Evolutionary conservation across 106 monocot species (phyloP).

Genomic region (Dendrobium huoshanense): DNA sequence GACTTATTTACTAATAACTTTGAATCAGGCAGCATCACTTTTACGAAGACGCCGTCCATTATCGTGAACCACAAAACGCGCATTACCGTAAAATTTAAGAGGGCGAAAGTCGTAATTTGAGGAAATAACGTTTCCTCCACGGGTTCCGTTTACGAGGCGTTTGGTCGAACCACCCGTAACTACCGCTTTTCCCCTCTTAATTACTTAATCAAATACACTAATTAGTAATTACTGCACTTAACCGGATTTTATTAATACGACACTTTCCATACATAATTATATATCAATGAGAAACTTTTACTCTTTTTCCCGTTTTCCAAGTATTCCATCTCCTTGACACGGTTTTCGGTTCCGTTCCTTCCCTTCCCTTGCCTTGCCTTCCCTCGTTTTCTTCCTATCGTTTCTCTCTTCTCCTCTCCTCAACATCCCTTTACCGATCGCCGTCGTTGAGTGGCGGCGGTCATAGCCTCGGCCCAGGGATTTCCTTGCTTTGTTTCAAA

Average conservation of each 20-base stretch:
- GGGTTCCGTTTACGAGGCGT: constrained; percentile 12
- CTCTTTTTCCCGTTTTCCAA: constrained; percentile 9
- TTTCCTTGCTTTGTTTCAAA: not conserved
- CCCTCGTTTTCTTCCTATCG: constrained; percentile 1
- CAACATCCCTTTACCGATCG: not conserved
- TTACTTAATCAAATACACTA: not conserved
- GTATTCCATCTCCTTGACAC: not conserved
- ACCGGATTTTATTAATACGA: not conserved
- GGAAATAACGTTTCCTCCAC: not conserved
- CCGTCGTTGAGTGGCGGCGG: not conserved
- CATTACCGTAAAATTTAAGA: not conserved
- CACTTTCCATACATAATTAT: not conserved
- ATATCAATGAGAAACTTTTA: not conserved
- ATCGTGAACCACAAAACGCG: not conserved
- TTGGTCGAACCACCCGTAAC: constrained; percentile 21
- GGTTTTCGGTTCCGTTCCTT: constrained; percentile 7
- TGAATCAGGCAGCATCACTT: not conserved
- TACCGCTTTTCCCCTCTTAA: constrained; percentile 2
- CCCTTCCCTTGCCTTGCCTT: not conserved
- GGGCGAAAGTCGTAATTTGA: not conserved
- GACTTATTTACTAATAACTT: too few relatives aligned
- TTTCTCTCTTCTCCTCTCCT: not conserved
- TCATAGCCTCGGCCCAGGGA: not conserved
- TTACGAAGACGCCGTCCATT: not conserved
- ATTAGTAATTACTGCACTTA: not conserved